Base-by-base conservation (phyloP, 2,329 filamentous ascomycete genomes). In the Cryphonectria nitschkei region DNA sequence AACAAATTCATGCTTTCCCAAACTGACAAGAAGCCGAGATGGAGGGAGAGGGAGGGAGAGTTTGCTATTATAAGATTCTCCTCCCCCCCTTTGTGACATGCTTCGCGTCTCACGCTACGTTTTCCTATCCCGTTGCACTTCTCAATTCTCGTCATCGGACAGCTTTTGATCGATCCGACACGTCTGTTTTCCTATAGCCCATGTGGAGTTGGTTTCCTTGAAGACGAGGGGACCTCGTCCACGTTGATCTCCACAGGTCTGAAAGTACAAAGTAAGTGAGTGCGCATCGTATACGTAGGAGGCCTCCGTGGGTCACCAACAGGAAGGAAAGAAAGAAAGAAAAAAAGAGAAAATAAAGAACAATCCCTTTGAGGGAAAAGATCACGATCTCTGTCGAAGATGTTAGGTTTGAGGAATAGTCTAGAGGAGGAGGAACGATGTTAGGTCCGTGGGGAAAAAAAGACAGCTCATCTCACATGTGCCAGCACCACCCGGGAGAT, bases 381-480 rank as follows among this genome's bases (percentile, higher is more conserved):
- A 50, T 50, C 46, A n/a, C 46, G 46, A 50, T 50, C 46, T 50
- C 8, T 50, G 46, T 50, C 46, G 3, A 11, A 50, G 22, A 6
- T 50, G 5, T 11, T 50, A 8, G 19, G 16, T n/a, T n/a, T n/a
- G 46, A n/a, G 46, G 46, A n/a, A n/a, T 50, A 22, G 22, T 50
- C 46, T 50, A 50, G 46, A 50, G n/a, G 46, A n/a, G 46, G 46
- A 50, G 46, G 19, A 16, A 58, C 29, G 1, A 26, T 19, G n/a
- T 26, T 32, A 16, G 46, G 46, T 50, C 46, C 54, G 19, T 8
- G 32, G 32, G 46, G 43, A 54, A 41, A 34, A 61, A 46, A 65
- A 58, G 58, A 65, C 65, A 70, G 61, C 69, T 70, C 69, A 70
- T 65, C 69, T 60, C 69, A 70, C 69, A 70, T 65, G 56, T 70